These are phyloP conservation scores for Gossypium longicalyx DNA, from an alignment of 345 rosid species.

Conservation along the genomic window DNA sequence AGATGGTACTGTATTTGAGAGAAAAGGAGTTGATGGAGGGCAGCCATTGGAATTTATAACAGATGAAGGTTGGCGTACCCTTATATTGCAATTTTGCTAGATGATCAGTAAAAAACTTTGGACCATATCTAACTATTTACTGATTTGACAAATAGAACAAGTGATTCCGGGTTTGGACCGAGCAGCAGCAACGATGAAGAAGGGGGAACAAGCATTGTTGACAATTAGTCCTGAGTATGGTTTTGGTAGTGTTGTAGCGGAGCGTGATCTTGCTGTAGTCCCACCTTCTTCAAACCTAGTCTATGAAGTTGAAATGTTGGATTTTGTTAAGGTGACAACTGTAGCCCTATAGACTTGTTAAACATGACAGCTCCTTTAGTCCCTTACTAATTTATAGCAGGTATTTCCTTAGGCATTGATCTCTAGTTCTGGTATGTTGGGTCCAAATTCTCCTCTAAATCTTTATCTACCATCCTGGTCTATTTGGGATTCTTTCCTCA, in stretches of 20 bases:
- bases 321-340: slow-evolving; percentile 40
- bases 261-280: slow-evolving; percentile 36
- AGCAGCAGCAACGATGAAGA: slow-evolving; percentile 51
- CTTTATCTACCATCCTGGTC: background rate
- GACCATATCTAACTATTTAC: background rate
- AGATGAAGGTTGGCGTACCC: slow-evolving; percentile 41
- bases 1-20: slow-evolving; percentile 53
- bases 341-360: background rate
- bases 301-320: slow-evolving; percentile 47
- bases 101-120: background rate
- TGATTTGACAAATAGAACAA: slow-evolving; percentile 30
- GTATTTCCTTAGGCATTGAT: background rate
- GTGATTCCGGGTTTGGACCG: slow-evolving; percentile 47
- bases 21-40: slow-evolving; percentile 45
- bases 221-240: slow-evolving; percentile 46
- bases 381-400: background rate
- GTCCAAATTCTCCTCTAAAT: background rate
- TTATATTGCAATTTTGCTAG: background rate
- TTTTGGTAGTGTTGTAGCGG: slow-evolving; percentile 39
- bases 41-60: slow-evolving; percentile 45
- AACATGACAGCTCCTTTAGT: background rate
- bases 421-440: background rate
- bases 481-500: background rate
- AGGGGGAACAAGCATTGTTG: slow-evolving; percentile 41
- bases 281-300: slow-evolving; percentile 36